Evolutionary conservation across 768 basidiomycete genomes (phyloP), one percentile per base, ranked within the genome.

Genomic region (Mycena alexandri): DNA sequence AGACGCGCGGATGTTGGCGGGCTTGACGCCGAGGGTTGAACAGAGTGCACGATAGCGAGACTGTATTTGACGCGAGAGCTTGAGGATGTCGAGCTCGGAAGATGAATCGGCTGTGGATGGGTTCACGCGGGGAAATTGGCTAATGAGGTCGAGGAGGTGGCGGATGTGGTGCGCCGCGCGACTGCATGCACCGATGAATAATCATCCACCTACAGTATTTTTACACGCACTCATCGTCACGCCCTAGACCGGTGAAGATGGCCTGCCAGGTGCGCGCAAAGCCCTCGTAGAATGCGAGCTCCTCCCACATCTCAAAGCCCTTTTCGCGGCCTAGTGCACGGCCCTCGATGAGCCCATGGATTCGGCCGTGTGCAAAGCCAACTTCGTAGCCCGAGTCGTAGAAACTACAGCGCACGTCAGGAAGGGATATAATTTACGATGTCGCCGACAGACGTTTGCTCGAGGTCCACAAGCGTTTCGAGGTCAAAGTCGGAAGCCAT

Each of bases 281-380:
- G 7, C 96, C 97, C 72, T 96, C 87, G 76, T 96, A 96, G 73
- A 91, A 98, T 2, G 94, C 96, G 14, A 99, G 86, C 77, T 99
- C 97, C 77, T 98, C 96, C 95, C 96, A 98, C 79, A 98, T 90
- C 79, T 97, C 96, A 77, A 90, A 98, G 0, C 93, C 94, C 72
- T 97, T 96, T 72, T 95, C 92, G 61, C 90, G 85, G 2, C 96
- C 97, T 19, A 98, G 84, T 0, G 92, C 91, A 16, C 95, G 85
- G 11, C 97, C 97, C 77, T 99, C 95, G 67, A 95, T 94, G 25
- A 93, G 79, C 2, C 97, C 96, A 72, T 97, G 96, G 8, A 96
- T 87, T 44, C 90, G 86, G 1, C 97, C 97, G 77, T 98, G 97
- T 0, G 84, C 89, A 74, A 86, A 87, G 2, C 97, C 96, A 61